A percentile compares a stretch with the other conserved stretches of the same genome.
These are phyloP conservation scores for Auricularia sp. DNA, from an alignment of 768 basidiomycete genomes.

Conservation along the genomic window DNA sequence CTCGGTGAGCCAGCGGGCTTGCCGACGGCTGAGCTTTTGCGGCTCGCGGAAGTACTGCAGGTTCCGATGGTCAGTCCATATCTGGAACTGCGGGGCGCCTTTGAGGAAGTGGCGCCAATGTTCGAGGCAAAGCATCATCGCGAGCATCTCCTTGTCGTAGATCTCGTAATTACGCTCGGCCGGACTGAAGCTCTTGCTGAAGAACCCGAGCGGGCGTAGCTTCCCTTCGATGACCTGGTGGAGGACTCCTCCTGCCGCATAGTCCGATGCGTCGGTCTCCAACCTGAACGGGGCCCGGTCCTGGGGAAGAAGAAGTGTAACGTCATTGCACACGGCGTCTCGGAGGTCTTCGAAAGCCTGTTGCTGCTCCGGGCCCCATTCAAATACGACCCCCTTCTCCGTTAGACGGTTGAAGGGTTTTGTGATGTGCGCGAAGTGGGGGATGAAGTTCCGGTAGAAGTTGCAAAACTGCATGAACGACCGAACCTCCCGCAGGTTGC, in stretches of 20 bases:
- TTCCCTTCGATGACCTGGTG: neutral
- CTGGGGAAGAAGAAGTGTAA: too few relatives aligned
- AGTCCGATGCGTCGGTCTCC: neutral
- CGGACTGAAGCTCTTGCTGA: neutral
- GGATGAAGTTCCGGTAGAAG: constrained; percentile 23
- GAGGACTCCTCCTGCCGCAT: neutral
- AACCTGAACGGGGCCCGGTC: neutral
- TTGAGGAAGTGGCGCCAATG: too few relatives aligned
- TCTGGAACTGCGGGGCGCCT: too few relatives aligned
- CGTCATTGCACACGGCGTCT: too few relatives aligned
- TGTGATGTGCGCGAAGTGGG: constrained; percentile 18
- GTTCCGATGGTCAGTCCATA: too few relatives aligned
- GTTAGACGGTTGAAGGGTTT: neutral
- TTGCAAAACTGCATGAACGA: constrained; percentile 21
- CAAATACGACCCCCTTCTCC: neutral
- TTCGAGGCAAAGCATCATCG: too few relatives aligned
- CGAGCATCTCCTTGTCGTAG: too few relatives aligned
- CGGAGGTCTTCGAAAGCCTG: neutral
- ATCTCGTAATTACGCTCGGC: too few relatives aligned
- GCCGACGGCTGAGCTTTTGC: neutral
- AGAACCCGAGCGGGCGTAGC: neutral
- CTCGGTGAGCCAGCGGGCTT: neutral
- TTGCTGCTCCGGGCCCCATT: neutral
- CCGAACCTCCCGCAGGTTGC: constrained; percentile 17
- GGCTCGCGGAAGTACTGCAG: too few relatives aligned